Conservation (phyloP, 345 rosid genomes). For the Brassica carinata region DNA sequence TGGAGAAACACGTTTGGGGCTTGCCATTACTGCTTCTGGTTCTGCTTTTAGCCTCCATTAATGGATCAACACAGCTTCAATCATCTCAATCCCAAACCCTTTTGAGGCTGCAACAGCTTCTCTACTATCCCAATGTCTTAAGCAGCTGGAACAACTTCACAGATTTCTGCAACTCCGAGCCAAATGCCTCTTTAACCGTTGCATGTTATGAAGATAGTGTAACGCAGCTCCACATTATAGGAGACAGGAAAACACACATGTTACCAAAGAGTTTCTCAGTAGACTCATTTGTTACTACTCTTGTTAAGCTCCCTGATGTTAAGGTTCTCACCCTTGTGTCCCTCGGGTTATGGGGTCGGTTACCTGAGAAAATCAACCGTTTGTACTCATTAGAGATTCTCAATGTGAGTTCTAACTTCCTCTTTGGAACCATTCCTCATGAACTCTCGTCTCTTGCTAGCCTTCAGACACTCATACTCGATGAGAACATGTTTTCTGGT, state of each 20-base stretch:
- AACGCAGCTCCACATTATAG: slow-evolving; percentile 81
- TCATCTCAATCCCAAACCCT: slow-evolving; percentile 79
- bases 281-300: slow-evolving; percentile 74
- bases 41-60: slow-evolving; percentile 43
- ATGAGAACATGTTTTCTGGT: slow-evolving; percentile 76
- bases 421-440: slow-evolving; percentile 65
- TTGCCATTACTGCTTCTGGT: slow-evolving; percentile 42
- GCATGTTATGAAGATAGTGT: slow-evolving; percentile 79
- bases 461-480: slow-evolving; percentile 83
- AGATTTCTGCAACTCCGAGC: slow-evolving; percentile 81
- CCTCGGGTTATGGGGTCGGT: slow-evolving; percentile 89
- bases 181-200: slow-evolving; percentile 64
- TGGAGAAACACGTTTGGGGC: slow-evolving; percentile 50
- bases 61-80: slow-evolving; percentile 62
- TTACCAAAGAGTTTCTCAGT: slow-evolving; percentile 72
- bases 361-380: slow-evolving; percentile 71
- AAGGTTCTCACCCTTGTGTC: slow-evolving; percentile 85
- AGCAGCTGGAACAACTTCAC: slow-evolving; percentile 70
- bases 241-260: slow-evolving; percentile 49
- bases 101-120: slow-evolving; percentile 63
- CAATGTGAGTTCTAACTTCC: slow-evolving; percentile 78
- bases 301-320: slow-evolving; percentile 69
- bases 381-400: slow-evolving; percentile 75
- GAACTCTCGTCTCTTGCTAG: slow-evolving; percentile 58
- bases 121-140: slow-evolving; percentile 62